Evolutionary conservation across 2,329 filamentous ascomycete genomes (phyloP).

Genomic region (Xenosphaeropsis pyriputrescens): DNA sequence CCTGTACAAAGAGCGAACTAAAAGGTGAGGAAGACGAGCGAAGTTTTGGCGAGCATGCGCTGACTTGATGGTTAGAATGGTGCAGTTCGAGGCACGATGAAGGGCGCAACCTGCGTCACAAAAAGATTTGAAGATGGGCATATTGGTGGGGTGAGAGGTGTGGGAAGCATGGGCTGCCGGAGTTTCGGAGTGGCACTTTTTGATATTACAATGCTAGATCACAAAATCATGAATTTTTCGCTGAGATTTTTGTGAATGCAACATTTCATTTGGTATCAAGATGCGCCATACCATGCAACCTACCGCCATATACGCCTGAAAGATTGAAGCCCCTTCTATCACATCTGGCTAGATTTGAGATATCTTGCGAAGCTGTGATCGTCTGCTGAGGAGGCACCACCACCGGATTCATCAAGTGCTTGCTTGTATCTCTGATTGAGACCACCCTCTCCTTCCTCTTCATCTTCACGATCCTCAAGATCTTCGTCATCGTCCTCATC

Average conservation of each 20-base stretch:
- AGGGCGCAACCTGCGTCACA: constrained; percentile 1
- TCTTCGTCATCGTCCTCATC: constrained; percentile 40
- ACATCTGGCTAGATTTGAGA: constrained; percentile 18
- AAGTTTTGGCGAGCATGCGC: constrained; percentile 2
- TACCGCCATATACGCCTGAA: neutral
- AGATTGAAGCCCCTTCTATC: constrained; percentile 7
- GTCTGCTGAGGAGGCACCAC: constrained; percentile 16
- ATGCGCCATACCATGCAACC: constrained; percentile 17
- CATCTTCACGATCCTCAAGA: constrained; percentile 42
- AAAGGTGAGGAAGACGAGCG: constrained; percentile 50
- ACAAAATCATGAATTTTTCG: neutral
- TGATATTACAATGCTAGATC: too few relatives aligned
- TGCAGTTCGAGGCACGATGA: constrained; percentile 92
- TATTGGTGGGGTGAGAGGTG: neutral
- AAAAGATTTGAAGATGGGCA: constrained; percentile 1
- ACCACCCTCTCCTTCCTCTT: constrained; percentile 39
- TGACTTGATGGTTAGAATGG: constrained; percentile 52
- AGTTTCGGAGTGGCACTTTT: too few relatives aligned
- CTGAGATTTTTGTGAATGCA: neutral
- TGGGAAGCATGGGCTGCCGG: neutral
- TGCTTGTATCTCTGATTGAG: constrained; percentile 65
- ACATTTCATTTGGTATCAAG: constrained; percentile 12
- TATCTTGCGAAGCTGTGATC: constrained; percentile 20
- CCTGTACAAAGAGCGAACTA: constrained; percentile 94
- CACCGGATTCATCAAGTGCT: constrained; percentile 42